These are phyloP conservation scores for Thermochaetoides thermophila DNA, from an alignment of 495 filamentous ascomycete species.

Conservation along the genomic window DNA sequence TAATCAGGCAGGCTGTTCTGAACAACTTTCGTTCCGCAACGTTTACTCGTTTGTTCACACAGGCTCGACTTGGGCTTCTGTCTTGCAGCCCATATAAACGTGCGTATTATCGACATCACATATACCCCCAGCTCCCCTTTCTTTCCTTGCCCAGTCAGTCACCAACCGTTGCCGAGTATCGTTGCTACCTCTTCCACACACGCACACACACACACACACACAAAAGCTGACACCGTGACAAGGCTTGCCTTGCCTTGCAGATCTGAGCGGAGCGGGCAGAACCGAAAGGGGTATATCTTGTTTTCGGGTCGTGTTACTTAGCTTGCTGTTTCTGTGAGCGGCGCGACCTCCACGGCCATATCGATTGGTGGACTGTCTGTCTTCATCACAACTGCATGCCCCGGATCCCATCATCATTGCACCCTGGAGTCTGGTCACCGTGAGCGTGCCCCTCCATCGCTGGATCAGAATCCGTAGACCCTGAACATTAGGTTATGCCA, in stretches of 20 bases:
- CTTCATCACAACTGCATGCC: too few species aligned
- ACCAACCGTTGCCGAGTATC: conserved; percentile 10
- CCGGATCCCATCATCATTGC: too few species aligned
- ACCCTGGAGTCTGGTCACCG: too few species aligned
- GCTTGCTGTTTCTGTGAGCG: conserved; percentile 13
- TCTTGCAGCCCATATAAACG: conserved; percentile 2
- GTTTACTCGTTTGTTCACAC: too few species aligned
- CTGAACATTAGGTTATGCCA: conserved; percentile 9
- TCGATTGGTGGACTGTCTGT: conserved; percentile 17
- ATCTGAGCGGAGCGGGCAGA: conserved; percentile 6
- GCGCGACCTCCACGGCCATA: conserved; percentile 13
- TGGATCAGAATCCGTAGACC: conserved; percentile 2
- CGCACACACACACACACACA: too few species aligned
- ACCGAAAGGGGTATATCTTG: conserved; percentile 15
- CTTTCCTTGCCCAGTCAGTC: conserved; percentile 12
- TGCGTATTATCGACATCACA: conserved; percentile 10
- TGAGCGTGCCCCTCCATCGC: conserved; percentile 2
- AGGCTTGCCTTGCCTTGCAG: conserved; percentile 10
- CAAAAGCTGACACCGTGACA: too few species aligned
- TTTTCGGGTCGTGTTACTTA: conserved; percentile 18
- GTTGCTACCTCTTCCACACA: too few species aligned
- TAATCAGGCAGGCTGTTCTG: too few species aligned
- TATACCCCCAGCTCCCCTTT: conserved; percentile 16
- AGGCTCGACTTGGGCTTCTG: not conserved
- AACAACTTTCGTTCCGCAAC: too few species aligned